Conservation (phyloP, 2,329 filamentous ascomycete genomes). For the Trichoderma arundinaceum region DNA sequence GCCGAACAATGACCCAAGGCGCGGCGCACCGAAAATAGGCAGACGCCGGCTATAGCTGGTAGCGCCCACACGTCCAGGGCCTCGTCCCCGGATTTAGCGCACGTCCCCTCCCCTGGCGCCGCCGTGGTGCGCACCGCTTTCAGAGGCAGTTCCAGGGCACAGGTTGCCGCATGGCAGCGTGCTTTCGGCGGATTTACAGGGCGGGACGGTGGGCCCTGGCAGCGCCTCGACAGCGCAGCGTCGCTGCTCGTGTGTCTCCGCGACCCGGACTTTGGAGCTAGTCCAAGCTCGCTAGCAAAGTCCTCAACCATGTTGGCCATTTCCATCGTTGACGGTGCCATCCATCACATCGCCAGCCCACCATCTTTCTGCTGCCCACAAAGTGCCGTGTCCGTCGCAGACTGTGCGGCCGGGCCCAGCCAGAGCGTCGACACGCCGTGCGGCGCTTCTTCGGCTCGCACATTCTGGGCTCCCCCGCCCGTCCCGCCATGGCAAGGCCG, state of each 20-base stretch:
- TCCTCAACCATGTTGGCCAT: not conserved
- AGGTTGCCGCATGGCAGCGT: not conserved
- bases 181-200: slow-evolving; percentile 13
- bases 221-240: no score
- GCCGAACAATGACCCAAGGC: slow-evolving; percentile 18
- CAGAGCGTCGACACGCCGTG: not conserved
- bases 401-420: not conserved
- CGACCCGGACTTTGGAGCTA: no score
- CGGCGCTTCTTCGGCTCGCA: slow-evolving; percentile 25
- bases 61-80: slow-evolving; percentile 3
- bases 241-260: no score
- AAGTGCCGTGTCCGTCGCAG: not conserved
- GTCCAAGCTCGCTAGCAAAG: no score
- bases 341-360: slow-evolving; percentile 16
- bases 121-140: not conserved
- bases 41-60: slow-evolving; percentile 24
- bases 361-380: slow-evolving; percentile 26
- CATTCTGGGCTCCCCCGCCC: slow-evolving; percentile 28
- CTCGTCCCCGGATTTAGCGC: slow-evolving; percentile 28
- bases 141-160: slow-evolving; percentile 5
- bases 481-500: slow-evolving; percentile 22
- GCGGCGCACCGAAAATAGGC: slow-evolving; percentile 1
- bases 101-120: slow-evolving; percentile 9
- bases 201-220: not conserved
- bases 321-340: not conserved